Conservation (phyloP, 2,329 filamentous ascomycete species). For the Aspergillus sp. region DNA sequence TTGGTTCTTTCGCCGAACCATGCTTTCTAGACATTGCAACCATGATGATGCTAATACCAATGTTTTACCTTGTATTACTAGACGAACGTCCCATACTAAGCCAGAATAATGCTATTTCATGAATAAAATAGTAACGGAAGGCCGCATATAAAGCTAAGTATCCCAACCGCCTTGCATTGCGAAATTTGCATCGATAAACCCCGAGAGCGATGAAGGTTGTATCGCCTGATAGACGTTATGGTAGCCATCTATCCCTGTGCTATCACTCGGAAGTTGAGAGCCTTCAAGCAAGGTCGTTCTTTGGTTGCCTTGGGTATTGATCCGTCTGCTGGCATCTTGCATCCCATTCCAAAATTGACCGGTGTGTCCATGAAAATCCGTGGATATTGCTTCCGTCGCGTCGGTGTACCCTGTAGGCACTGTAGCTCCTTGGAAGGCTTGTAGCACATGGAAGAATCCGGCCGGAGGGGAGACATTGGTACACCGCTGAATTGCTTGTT, state of each 20-base stretch:
- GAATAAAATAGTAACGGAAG: background rate
- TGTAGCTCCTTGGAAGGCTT: background rate
- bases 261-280: background rate
- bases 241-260: background rate
- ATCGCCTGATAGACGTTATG: background rate
- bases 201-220: background rate
- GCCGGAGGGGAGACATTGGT: background rate
- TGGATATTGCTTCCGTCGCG: background rate
- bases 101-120: background rate
- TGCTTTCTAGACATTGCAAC: background rate
- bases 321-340: background rate
- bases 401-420: background rate
- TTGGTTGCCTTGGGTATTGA: background rate
- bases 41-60: background rate
- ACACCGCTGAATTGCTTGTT: background rate
- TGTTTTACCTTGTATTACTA: background rate
- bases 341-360: background rate
- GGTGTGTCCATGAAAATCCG: background rate
- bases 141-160: background rate
- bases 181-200: background rate
- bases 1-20: background rate
- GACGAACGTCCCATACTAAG: background rate
- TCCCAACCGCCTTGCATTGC: background rate
- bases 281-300: background rate
- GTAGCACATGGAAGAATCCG: background rate